Evolutionary conservation across 176 grass and related monocot genomes (phyloP).

Genomic region (Stipa capillata): DNA sequence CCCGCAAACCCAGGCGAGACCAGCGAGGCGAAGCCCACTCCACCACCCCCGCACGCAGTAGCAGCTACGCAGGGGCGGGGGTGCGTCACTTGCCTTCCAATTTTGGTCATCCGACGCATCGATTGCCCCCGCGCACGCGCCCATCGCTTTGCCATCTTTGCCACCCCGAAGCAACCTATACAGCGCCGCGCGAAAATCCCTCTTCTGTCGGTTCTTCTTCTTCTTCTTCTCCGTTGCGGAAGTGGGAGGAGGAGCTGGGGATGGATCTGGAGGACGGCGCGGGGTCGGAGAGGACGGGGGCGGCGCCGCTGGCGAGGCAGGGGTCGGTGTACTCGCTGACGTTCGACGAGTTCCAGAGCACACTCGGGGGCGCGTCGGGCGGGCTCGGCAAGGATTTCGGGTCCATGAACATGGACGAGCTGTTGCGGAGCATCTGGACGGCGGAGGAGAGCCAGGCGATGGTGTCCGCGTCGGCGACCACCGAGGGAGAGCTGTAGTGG

Average conservation of each 20-base stretch:
- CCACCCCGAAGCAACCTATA: slow-evolving; percentile 31
- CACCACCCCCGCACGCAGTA: too few species aligned
- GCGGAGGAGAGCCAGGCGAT: slow-evolving; percentile 79
- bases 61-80: not conserved
- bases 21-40: not conserved
- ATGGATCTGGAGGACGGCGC: slow-evolving; percentile 29
- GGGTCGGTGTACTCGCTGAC: slow-evolving; percentile 78
- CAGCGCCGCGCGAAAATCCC: slow-evolving; percentile 5
- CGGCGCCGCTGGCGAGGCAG: slow-evolving; percentile 42
- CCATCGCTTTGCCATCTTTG: not conserved
- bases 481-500: slow-evolving; percentile 30
- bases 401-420: slow-evolving; percentile 94
- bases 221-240: not conserved
- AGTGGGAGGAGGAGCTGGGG: not conserved
- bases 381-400: slow-evolving; percentile 68
- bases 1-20: not conserved
- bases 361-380: slow-evolving; percentile 35
- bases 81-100: slow-evolving; percentile 20
- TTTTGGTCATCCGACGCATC: not conserved
- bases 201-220: too few species aligned
- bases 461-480: slow-evolving; percentile 14
- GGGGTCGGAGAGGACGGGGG: not conserved
- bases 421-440: slow-evolving; percentile 85
- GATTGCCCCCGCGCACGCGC: slow-evolving; percentile 11
- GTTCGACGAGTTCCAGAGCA: slow-evolving; percentile 84